Percentiles rank a stretch among this genome's conserved stretches.
Conservation (phyloP, 192 early-diverging fungal genomes). For the Rhizophagus clarus region DNA sequence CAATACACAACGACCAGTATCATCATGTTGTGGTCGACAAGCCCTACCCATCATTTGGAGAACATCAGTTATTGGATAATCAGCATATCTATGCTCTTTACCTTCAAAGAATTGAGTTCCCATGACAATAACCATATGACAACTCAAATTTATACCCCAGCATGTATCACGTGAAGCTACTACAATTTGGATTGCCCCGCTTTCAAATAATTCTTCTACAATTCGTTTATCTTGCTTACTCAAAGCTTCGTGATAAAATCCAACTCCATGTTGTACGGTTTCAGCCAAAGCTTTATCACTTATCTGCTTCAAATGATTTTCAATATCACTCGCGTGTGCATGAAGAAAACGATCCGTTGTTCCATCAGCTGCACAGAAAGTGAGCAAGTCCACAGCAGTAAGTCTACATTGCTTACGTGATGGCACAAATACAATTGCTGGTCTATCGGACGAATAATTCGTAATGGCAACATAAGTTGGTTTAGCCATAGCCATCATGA, state of each 20-base stretch:
- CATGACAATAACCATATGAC: conserved; percentile 91
- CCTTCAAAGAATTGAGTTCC: conserved; percentile 95
- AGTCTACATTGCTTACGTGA: conserved; percentile 84
- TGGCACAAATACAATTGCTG: conserved; percentile 93
- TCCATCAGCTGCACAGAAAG: conserved; percentile 79
- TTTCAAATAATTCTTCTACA: conserved; percentile 75
- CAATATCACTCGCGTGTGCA: conserved; percentile 64
- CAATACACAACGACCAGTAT: conserved; percentile 78
- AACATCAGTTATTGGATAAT: conserved; percentile 94
- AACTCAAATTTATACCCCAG: conserved; percentile 85
- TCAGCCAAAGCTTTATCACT: conserved; percentile 74
- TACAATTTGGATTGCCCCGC: conserved; percentile 82
- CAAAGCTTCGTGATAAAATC: conserved; percentile 91
- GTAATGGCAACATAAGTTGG: conserved; percentile 81
- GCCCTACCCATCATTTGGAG: conserved; percentile 99
- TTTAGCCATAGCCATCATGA: conserved; percentile 93
- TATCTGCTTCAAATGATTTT: conserved; percentile 60
- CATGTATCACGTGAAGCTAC: conserved; percentile 90
- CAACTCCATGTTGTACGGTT: conserved; percentile 79
- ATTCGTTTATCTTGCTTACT: conserved; percentile 69
- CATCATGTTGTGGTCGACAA: conserved; percentile 62
- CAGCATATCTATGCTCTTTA: conserved; percentile 93
- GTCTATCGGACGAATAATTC: conserved; percentile 59
- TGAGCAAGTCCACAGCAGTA: conserved; percentile 86
- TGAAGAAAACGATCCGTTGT: conserved; percentile 73